Conservation (phyloP, 495 filamentous ascomycete genomes). For the Oidiodendron maius region DNA sequence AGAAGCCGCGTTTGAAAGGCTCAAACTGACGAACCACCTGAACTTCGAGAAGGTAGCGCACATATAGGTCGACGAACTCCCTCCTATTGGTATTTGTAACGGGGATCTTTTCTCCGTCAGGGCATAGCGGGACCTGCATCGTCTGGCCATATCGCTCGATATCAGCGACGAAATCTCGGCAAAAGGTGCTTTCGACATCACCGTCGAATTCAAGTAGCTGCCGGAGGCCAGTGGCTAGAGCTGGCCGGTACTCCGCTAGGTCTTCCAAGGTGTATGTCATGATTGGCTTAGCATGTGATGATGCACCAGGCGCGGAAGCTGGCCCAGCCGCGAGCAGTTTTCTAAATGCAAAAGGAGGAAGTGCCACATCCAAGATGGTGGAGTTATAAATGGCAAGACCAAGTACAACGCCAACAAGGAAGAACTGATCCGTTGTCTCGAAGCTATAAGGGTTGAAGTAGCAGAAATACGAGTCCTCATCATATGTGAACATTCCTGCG, state of each 20-base stretch:
- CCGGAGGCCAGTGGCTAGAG: constrained; percentile 69
- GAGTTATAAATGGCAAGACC: constrained; percentile 96
- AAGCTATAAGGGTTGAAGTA: constrained; percentile 94
- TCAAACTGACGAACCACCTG: constrained; percentile 81
- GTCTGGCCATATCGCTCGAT: constrained; percentile 71
- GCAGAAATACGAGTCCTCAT: constrained; percentile 89
- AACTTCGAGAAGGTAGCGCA: constrained; percentile 74
- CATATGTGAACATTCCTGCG: constrained; percentile 82
- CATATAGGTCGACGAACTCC: constrained; percentile 86
- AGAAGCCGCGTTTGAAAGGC: constrained; percentile 93
- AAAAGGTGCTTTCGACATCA: constrained; percentile 76
- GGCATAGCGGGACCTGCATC: constrained; percentile 62
- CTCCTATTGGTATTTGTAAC: constrained; percentile 82
- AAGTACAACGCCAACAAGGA: constrained; percentile 81
- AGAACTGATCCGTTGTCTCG: constrained; percentile 91
- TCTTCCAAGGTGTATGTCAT: constrained; percentile 77
- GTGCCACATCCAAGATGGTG: constrained; percentile 84
- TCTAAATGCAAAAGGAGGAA: constrained; percentile 90
- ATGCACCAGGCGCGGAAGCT: constrained; percentile 40
- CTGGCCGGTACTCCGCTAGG: constrained; percentile 76
- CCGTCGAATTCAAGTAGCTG: constrained; percentile 79
- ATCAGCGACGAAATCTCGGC: constrained; percentile 76
- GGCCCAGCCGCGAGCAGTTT: constrained; percentile 76
- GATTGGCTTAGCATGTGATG: constrained; percentile 49
- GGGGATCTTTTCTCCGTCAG: constrained; percentile 64